Percentiles rank a stretch among this genome's conserved stretches.
phyloP scores from a whole-genome alignment of 345 rosid genomes.

The Murraya koenigii region DNA sequence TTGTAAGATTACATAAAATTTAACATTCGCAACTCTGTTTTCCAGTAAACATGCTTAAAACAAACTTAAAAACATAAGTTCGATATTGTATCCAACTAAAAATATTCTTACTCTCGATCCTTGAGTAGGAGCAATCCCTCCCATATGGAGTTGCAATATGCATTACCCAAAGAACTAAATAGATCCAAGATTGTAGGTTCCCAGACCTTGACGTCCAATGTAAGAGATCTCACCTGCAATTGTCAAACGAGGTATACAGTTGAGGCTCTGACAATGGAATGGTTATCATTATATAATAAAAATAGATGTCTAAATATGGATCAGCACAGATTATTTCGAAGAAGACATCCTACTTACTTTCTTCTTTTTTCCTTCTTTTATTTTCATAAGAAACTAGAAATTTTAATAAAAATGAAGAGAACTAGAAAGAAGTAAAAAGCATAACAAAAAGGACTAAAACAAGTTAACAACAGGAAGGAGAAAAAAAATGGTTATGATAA shows the following conservation, averaged over 20 bases:
- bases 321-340: background rate
- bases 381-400: background rate
- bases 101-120: conserved; percentile 41
- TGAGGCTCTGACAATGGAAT: background rate
- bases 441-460: background rate
- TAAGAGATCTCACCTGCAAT: conserved; percentile 80
- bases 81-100: background rate
- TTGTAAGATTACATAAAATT: background rate
- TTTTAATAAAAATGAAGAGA: background rate
- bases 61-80: background rate
- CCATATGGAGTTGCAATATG: conserved; percentile 78
- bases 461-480: background rate
- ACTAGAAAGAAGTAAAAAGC: background rate
- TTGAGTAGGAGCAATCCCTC: conserved; percentile 54
- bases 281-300: background rate
- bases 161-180: conserved; percentile 67
- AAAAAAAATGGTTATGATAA: background rate
- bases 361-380: background rate
- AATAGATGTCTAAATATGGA: background rate
- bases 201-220: conserved; percentile 90
- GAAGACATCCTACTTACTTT: background rate
- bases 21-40: background rate
- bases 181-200: conserved; percentile 71
- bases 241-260: conserved; percentile 8
- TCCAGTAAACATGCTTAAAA: background rate